These are phyloP conservation scores for Calocera cornea DNA, from an alignment of 768 basidiomycete species.

Conservation along the genomic window DNA sequence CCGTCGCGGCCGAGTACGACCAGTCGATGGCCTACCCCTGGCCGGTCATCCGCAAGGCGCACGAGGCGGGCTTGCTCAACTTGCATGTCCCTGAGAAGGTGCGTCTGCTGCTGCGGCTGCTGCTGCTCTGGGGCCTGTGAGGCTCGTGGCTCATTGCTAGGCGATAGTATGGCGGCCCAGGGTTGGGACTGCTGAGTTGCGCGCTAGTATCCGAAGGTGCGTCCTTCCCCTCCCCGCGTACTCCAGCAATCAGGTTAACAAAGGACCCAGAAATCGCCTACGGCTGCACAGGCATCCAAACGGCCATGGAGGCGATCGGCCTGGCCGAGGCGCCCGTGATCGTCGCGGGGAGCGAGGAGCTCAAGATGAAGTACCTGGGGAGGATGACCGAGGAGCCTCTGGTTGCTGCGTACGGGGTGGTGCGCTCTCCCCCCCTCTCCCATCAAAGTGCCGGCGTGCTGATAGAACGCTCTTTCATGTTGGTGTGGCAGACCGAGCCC, in stretches of 20 bases:
- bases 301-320: constrained; percentile 29
- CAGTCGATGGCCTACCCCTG: constrained; percentile 28
- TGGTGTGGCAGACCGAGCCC: constrained; percentile 22
- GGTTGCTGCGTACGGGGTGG: constrained; percentile 26
- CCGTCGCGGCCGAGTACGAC: constrained; percentile 27
- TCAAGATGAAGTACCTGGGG: constrained; percentile 28
- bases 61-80: constrained; percentile 26
- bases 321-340: constrained; percentile 26
- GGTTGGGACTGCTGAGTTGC: constrained; percentile 24
- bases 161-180: constrained; percentile 26
- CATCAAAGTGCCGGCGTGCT: background rate
- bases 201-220: constrained; percentile 25
- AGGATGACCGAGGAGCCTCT: constrained; percentile 28
- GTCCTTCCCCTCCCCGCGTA: background rate
- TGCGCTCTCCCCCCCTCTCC: constrained; percentile 7
- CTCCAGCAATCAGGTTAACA: background rate
- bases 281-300: constrained; percentile 26
- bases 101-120: background rate
- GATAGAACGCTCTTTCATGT: no score
- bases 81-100: constrained; percentile 28
- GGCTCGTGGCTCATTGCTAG: no score
- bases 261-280: constrained; percentile 18
- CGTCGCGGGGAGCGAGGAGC: constrained; percentile 24
- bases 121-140: background rate
- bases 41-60: constrained; percentile 27